phyloP scores from a whole-genome alignment of 129 eudicot genomes.

The Glebionis coronaria region DNA sequence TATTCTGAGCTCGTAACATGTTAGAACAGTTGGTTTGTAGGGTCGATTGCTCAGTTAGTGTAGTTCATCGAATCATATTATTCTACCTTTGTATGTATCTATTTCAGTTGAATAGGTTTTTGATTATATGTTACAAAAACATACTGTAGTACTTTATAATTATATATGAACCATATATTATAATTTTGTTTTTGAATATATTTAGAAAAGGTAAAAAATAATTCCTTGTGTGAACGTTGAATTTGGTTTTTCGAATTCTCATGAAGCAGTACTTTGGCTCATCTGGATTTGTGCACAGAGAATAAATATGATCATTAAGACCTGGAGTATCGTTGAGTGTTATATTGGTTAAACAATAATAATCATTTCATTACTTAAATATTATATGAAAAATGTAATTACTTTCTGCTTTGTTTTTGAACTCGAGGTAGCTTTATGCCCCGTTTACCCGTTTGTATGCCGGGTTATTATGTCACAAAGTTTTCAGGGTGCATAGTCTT shows the following conservation, averaged over 20 bases:
- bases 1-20: background rate
- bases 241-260: constrained; percentile 16
- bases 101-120: background rate
- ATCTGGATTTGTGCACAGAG: constrained; percentile 48
- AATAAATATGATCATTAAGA: constrained; percentile 28
- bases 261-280: constrained; percentile 33
- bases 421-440: constrained; percentile 60
- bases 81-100: background rate
- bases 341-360: constrained; percentile 20
- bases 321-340: constrained; percentile 22
- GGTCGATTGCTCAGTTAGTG: too few species aligned
- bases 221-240: constrained; percentile 14
- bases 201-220: too few species aligned
- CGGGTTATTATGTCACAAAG: constrained; percentile 22
- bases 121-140: background rate
- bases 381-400: constrained; percentile 23
- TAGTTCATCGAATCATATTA: too few species aligned
- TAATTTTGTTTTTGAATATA: background rate
- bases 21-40: background rate
- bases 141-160: background rate
- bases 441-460: constrained; percentile 41
- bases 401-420: constrained; percentile 59
- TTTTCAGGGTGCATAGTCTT: constrained; percentile 11
- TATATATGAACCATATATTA: background rate
- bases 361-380: constrained; percentile 9